Evolutionary conservation across 2,329 filamentous ascomycete genomes (phyloP).

Genomic region (Periconia sp.): DNA sequence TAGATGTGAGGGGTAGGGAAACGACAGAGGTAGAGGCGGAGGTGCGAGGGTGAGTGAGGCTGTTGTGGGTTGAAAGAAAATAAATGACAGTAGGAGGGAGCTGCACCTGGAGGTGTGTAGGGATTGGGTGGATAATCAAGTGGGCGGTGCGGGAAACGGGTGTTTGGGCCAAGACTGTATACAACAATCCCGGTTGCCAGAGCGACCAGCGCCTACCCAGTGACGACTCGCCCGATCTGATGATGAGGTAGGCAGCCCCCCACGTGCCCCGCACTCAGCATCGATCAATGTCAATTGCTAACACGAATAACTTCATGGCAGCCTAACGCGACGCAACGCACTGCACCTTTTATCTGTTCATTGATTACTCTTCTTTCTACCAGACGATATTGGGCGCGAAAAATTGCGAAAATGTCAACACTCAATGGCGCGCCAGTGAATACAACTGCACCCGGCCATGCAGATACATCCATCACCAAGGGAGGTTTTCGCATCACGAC

Average conservation of each 20-base stretch:
- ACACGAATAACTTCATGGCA: background rate
- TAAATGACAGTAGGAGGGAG: background rate
- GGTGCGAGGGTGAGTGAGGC: background rate
- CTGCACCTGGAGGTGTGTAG: background rate
- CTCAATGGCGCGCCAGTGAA: slow-evolving; percentile 37
- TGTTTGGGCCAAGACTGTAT: slow-evolving; percentile 7
- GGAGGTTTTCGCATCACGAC: slow-evolving; percentile 72
- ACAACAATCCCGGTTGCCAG: slow-evolving; percentile 17
- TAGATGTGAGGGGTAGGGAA: slow-evolving; percentile 5
- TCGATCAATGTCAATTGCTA: background rate
- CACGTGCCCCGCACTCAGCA: slow-evolving; percentile 5
- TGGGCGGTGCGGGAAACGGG: background rate
- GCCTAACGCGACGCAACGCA: too few relatives aligned
- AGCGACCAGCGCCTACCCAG: slow-evolving; percentile 5
- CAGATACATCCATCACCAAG: slow-evolving; percentile 40
- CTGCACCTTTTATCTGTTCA: slow-evolving; percentile 11
- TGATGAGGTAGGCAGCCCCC: slow-evolving; percentile 5
- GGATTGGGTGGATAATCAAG: background rate
- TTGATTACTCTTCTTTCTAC: background rate
- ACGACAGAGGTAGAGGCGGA: slow-evolving; percentile 7
- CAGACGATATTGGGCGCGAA: too few relatives aligned
- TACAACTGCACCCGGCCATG: slow-evolving; percentile 34
- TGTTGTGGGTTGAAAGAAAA: background rate
- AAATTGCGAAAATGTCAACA: slow-evolving; percentile 20
- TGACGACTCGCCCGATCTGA: background rate